Evolutionary conservation across 148 eudicot species (phyloP).

Genomic region (Heliosperma pusillum): DNA sequence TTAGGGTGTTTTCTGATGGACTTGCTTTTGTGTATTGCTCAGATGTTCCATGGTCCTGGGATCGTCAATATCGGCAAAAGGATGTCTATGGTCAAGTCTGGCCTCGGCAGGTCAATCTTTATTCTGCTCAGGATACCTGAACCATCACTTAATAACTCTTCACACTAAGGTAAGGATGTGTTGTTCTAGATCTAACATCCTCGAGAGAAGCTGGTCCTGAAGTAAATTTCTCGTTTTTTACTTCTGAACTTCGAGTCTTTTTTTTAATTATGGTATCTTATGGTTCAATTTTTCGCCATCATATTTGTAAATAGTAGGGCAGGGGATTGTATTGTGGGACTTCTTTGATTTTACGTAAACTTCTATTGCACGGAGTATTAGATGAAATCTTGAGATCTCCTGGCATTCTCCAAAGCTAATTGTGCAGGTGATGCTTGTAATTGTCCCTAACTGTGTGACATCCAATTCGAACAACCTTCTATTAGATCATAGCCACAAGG

Average conservation of each 20-base stretch:
- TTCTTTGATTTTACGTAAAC: background rate
- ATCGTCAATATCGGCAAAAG: slow-evolving; percentile 62
- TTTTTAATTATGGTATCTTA: background rate
- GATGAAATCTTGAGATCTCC: no score
- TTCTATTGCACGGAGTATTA: no score
- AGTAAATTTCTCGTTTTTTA: background rate
- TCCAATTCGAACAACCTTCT: no score
- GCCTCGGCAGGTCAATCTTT: slow-evolving; percentile 63
- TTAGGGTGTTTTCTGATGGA: background rate
- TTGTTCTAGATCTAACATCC: no score
- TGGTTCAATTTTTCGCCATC: background rate
- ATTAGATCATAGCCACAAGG: no score
- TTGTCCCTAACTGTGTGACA: no score
- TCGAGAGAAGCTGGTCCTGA: background rate
- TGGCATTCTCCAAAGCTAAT: no score
- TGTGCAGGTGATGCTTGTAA: no score
- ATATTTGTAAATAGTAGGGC: background rate
- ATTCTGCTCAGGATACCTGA: slow-evolving; percentile 40
- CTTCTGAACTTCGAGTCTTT: background rate
- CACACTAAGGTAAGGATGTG: background rate
- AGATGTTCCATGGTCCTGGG: slow-evolving; percentile 99
- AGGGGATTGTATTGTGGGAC: background rate
- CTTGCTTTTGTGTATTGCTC: slow-evolving; percentile 7
- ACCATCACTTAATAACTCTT: background rate
- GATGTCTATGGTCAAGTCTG: slow-evolving; percentile 87